Evolutionary conservation across 2,329 filamentous ascomycete genomes (phyloP), one percentile per base, ranked within the genome.

Genomic region (Ceratocystiopsis sp.): DNA sequence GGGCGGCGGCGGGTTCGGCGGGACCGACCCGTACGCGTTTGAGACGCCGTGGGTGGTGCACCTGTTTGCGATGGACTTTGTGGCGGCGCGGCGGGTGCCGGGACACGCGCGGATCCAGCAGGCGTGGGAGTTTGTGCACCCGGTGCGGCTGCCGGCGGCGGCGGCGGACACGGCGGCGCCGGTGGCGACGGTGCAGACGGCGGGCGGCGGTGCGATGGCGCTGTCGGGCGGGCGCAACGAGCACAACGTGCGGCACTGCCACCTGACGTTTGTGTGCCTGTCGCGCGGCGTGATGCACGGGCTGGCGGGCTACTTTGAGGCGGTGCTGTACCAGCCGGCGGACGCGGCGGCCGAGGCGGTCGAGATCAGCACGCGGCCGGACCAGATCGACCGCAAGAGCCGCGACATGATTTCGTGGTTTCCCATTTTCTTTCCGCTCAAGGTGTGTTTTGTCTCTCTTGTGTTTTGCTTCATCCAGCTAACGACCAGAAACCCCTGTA

Each of bases 381-480:
- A 93, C 50, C 84, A 80, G 29, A 96, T 98, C 62, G 84, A 91
- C 44, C 66, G 67, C 45, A 96, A 96, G 73, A 94, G 86, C 67
- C 82, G 81, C 56, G 87, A 93, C 54, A 98, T 98, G 93, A 93
- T 95, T 50, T 93, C 84, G 44, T 98, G 91, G 91, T 98, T 98
- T 59, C 91, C 91, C 1, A 96, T 98, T 29, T 95, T 89, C 64
- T 98, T 98, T 57, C 91, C 93, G 0, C 64, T 98, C 14, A 93
- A 91, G 76, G 86, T 87, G 66, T 55, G 73, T 58, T 41, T 18
- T 17, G 3, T 36, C 14, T 33, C 19, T 29, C 19, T 45, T 13
- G 21, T 25, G 21, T 21, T 21, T 4, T 21, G n/a, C 21, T 21
- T 8, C 8, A 4, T 8, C 21, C 4, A 12, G 34, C 40, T 42